phyloP scores from a whole-genome alignment of 306 rosid species.

The Ziziphus jujuba region DNA sequence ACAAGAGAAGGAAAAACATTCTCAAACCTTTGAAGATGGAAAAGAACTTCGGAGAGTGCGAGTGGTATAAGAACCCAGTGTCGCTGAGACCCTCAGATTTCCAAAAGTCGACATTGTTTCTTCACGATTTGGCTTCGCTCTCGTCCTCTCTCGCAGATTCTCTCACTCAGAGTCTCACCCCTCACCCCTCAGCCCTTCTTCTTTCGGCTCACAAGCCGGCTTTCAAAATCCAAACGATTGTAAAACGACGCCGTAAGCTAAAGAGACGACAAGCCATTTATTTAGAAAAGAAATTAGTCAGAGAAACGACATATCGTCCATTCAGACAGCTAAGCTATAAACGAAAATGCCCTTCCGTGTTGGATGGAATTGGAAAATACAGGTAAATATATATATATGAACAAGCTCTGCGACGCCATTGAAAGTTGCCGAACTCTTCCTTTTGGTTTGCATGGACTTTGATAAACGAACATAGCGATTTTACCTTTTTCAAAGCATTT shows the following conservation, averaged over 20 bases:
- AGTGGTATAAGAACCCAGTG: slow-evolving; percentile 58
- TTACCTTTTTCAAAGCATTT: slow-evolving; percentile 3
- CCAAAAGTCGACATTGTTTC: slow-evolving; percentile 65
- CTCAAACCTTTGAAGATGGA: slow-evolving; percentile 60
- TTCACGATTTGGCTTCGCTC: neutral
- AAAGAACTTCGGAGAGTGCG: slow-evolving; percentile 44
- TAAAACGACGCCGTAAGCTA: too few species aligned
- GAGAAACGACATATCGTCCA: slow-evolving; percentile 14
- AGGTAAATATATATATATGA: too few species aligned
- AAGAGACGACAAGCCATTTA: too few species aligned
- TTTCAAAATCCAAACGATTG: neutral
- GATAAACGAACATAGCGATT: neutral
- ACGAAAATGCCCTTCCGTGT: too few species aligned
- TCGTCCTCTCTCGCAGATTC: neutral
- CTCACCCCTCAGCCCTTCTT: slow-evolving; percentile 5
- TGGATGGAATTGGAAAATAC: too few species aligned
- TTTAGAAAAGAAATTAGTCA: too few species aligned
- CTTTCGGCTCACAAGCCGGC: slow-evolving; percentile 2
- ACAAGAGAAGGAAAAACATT: neutral
- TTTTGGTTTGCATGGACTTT: neutral
- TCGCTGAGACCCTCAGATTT: slow-evolving; percentile 69
- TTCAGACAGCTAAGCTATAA: too few species aligned
- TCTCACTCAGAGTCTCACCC: slow-evolving; percentile 47
- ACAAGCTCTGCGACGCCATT: neutral
- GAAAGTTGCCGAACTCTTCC: neutral